Conservation (phyloP, 1,139 yeast genomes). For the Blastobotrys ciferrii region DNA sequence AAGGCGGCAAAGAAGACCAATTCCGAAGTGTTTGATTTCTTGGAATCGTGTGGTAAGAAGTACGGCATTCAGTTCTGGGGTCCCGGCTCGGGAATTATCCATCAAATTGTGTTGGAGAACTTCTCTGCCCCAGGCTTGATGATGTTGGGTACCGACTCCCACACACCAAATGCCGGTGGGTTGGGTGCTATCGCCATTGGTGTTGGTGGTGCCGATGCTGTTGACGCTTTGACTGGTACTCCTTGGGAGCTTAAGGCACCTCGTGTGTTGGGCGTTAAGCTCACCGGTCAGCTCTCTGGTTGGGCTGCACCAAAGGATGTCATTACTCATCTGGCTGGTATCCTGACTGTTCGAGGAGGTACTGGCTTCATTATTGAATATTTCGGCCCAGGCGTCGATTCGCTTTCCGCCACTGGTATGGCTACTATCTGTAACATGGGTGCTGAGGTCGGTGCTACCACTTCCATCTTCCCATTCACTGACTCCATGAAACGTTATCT, state of each 20-base stretch:
- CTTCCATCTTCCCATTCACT: slow-evolving; percentile 94
- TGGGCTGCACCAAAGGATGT: slow-evolving; percentile 98
- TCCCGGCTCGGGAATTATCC: slow-evolving; percentile 98
- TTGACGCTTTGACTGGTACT: slow-evolving; percentile 93
- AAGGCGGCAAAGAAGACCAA: slow-evolving; percentile 73
- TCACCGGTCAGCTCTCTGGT: slow-evolving; percentile 80
- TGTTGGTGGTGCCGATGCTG: slow-evolving; percentile 99
- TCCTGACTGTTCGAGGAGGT: slow-evolving; percentile 93
- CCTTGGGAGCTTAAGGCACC: slow-evolving; percentile 99
- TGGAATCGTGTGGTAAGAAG: slow-evolving; percentile 84
- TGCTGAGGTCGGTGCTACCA: slow-evolving; percentile 98
- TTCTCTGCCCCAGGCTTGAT: slow-evolving; percentile 91
- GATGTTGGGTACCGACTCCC: slow-evolving; percentile 97
- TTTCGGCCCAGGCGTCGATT: slow-evolving; percentile 87
- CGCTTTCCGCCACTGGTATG: slow-evolving; percentile 95
- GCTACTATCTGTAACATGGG: slow-evolving; percentile 99
- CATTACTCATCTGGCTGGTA: slow-evolving; percentile 85
- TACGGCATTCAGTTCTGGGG: slow-evolving; percentile 99
- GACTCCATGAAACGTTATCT: slow-evolving; percentile 82
- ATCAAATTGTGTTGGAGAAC: slow-evolving; percentile 94
- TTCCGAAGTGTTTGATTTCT: slow-evolving; percentile 90
- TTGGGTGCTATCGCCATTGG: slow-evolving; percentile 96
- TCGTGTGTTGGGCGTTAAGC: slow-evolving; percentile 82
- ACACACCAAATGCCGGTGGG: slow-evolving; percentile 98
- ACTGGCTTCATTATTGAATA: slow-evolving; percentile 95